Conservation (phyloP, 495 filamentous ascomycete species). For the Elaphomyces granulatus region DNA sequence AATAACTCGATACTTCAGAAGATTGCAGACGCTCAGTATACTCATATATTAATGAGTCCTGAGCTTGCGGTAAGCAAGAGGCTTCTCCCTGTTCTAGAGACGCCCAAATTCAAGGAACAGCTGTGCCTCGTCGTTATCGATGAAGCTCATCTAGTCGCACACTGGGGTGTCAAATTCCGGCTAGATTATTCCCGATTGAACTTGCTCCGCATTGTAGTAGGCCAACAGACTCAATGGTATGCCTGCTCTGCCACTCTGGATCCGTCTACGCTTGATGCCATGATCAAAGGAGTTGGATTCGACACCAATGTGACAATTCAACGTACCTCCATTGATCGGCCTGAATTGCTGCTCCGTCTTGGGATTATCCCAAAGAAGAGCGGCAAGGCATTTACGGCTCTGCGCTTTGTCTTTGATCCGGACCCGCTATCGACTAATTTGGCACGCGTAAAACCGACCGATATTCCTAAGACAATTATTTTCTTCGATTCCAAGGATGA, state of each 20-base stretch:
- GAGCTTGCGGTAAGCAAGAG: background rate
- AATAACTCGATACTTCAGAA: background rate
- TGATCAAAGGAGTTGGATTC: background rate
- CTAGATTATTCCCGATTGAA: background rate
- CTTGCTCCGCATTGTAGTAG: background rate
- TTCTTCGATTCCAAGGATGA: constrained; percentile 1
- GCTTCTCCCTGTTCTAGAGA: background rate
- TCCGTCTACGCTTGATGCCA: background rate
- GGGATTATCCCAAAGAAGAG: background rate
- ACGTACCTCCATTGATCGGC: constrained; percentile 1
- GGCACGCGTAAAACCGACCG: background rate
- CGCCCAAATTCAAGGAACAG: background rate
- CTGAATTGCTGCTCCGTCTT: background rate
- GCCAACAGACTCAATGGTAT: background rate
- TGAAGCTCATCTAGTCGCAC: background rate
- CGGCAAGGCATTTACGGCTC: background rate
- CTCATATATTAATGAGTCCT: background rate
- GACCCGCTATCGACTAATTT: background rate
- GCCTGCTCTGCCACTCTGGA: constrained; percentile 1
- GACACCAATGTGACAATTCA: background rate
- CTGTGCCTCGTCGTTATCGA: background rate
- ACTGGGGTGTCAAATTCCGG: constrained; percentile 1
- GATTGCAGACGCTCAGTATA: no score
- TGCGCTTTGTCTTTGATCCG: background rate
- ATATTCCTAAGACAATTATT: constrained; percentile 1